Conservation (phyloP, 176 grass and related monocot genomes). For the Oryza meridionalis region DNA sequence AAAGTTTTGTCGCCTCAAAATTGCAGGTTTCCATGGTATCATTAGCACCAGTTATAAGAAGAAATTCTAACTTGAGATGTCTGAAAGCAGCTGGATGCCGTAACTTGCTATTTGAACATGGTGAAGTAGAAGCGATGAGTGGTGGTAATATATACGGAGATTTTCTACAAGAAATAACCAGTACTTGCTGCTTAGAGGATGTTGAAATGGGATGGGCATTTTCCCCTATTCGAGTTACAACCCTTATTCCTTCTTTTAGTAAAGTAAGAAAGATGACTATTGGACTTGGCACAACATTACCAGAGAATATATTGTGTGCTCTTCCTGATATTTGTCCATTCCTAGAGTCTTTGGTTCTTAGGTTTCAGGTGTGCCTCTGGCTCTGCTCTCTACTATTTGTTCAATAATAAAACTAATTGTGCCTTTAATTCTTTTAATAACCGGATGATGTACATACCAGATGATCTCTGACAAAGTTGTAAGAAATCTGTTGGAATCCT, state of each 20-base stretch:
- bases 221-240: slow-evolving; percentile 54
- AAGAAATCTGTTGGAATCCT: slow-evolving; percentile 63
- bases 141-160: slow-evolving; percentile 42
- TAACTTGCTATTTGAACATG: slow-evolving; percentile 40
- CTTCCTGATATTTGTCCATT: slow-evolving; percentile 75
- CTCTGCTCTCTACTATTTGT: neutral
- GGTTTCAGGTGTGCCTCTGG: slow-evolving; percentile 71
- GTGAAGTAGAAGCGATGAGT: slow-evolving; percentile 39
- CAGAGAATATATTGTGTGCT: slow-evolving; percentile 55
- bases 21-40: slow-evolving; percentile 75
- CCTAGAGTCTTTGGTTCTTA: slow-evolving; percentile 67
- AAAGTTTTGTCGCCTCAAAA: neutral
- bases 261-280: slow-evolving; percentile 62
- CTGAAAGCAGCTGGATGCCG: slow-evolving; percentile 78
- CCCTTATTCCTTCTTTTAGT: slow-evolving; percentile 52
- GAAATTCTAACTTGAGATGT: slow-evolving; percentile 63
- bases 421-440: slow-evolving; percentile 19
- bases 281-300: slow-evolving; percentile 74
- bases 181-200: slow-evolving; percentile 57
- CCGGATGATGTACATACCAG: slow-evolving; percentile 49
- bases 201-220: slow-evolving; percentile 87
- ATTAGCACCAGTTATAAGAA: slow-evolving; percentile 56
- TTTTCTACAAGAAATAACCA: slow-evolving; percentile 54
- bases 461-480: slow-evolving; percentile 66
- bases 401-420: slow-evolving; percentile 9